Evolutionary conservation across 768 basidiomycete genomes (phyloP), one percentile per base, ranked within the genome.

Genomic region (Leccinum boreale): DNA sequence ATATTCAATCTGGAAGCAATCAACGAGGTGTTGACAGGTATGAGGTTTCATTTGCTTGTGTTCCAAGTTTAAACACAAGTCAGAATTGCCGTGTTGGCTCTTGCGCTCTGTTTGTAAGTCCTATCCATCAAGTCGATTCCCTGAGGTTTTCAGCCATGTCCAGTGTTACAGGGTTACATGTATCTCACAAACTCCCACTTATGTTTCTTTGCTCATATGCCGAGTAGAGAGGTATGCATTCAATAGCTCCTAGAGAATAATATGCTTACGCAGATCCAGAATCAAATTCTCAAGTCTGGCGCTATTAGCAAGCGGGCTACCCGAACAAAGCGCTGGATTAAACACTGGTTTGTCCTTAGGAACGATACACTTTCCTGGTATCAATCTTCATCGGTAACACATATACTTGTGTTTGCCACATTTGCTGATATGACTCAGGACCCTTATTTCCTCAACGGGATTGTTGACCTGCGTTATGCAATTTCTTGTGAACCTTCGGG

Each of bases 341-440:
- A 90, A 69, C 93, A 94, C 71, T 98, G 97, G 97, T 95, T 98
- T 65, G 83, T 96, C 2, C 80, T 99, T 50, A 94, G 92, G 82
- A 96, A 98, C 60, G 94, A 95, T 66, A 92, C 93, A 1, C 78
- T 99, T 26, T 94, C 93, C 17, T 99, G 97, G 97, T 98, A 92
- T 71, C 90, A 93, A 61, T 92, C 91, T 7, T 93, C 94, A 56
- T 87, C 92, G 56, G 94, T 94, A 73, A 76, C 79, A 70, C 46
- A 10, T 23, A 23, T 39, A 21, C 51, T 24, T 44, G 50, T 58
- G 45, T 26, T 52, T 44, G 49, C 52, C 47, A 39, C 46, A 45
- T 58, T 53, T 55, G 11, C 54, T 63, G 42, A 51, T 45, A 19
- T 50, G 28, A 14, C 28, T 24, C 59, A 96, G 94, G 94, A 99